Percentiles rank a stretch among this genome's conserved stretches.
These are phyloP conservation scores for Entelexis paramagnoliae DNA, from an alignment of 1,139 yeast genomes.

Conservation along the genomic window DNA sequence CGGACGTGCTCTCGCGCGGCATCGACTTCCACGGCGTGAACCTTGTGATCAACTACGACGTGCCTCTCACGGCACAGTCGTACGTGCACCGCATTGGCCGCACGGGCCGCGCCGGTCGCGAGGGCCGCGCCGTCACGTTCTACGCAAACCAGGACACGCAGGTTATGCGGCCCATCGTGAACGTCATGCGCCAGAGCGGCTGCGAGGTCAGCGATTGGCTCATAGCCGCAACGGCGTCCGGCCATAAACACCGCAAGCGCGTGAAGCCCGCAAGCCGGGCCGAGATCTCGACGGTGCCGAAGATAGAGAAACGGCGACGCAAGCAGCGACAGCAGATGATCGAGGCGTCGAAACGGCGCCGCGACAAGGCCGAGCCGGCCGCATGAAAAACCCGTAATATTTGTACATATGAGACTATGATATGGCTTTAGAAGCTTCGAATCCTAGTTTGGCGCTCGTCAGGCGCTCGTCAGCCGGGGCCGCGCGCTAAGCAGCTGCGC, in stretches of 20 bases:
- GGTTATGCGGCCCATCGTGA: conserved; percentile 71
- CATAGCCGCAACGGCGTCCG: conserved; percentile 45
- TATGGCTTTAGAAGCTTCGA: no score
- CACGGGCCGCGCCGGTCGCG: conserved; percentile 90
- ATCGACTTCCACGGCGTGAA: conserved; percentile 95
- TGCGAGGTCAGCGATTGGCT: conserved; percentile 70
- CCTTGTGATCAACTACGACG: conserved; percentile 89
- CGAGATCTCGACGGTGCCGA: conserved; percentile 80
- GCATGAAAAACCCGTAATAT: neutral
- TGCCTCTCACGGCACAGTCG: conserved; percentile 87
- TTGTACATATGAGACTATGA: neutral
- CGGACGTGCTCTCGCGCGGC: conserved; percentile 94
- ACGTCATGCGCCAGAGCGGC: conserved; percentile 92
- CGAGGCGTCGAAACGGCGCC: conserved; percentile 49
- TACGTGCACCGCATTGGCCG: conserved; percentile 98
- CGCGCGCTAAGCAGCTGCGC: no score
- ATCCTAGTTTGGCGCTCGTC: no score
- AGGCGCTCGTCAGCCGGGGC: no score
- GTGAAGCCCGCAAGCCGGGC: conserved; percentile 42
- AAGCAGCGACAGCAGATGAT: conserved; percentile 61
- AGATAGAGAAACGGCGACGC: conserved; percentile 53
- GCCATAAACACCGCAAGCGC: conserved; percentile 50
- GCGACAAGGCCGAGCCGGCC: neutral
- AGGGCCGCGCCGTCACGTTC: conserved; percentile 80
- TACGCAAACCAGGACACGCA: conserved; percentile 81